Evolutionary conservation across 352 stramenopile species (phyloP), one percentile per base, ranked within the genome.

Genomic region (Pythium scleroteichum): DNA sequence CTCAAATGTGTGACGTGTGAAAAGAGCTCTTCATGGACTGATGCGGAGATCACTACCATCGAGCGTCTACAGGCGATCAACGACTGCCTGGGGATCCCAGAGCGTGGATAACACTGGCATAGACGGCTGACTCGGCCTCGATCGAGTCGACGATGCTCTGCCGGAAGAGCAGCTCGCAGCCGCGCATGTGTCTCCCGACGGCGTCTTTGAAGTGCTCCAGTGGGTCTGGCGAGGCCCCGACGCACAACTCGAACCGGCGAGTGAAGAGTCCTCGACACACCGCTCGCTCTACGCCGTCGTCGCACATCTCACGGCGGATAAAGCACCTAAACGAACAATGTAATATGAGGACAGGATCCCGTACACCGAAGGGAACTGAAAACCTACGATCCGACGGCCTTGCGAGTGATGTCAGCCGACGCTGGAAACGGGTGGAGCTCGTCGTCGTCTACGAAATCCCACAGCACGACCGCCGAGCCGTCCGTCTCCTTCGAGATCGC

Each of bases 401-500:
- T 44, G 7, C 38, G 6, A 9, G 41, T 26, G 17, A 48, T 20
- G 14, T 44, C 39, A 44, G 39, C 13, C 24, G 38, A 33, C 0
- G 20, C 22, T 7, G 55, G 33, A 16, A 71, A 20, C 23, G 62
- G 62, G 20, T 69, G 63, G 20, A 74, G 45, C 20, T 71, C 67
- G 38, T 74, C 67, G 20, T 60, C 54, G 50, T 72, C 68, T 0
- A 77, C 52, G 49, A 58, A 71, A 49, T 74, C 67, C 67, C 59
- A 78, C 8, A 73, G 9, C 26, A 60, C n/a, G n/a, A 71, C 29
- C 35, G 61, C 67, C 26, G 60, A 71, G 22, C 52, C 44, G 8
- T 68, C 41, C 0, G 62, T 69, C 47, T 62, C 41, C 44, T 44
- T 64, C 51, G 61, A 76, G 46, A 67, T 49, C 9, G 48, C 66